Evolutionary conservation across 164 flowering plant genomes (phyloP).

Genomic region (Taxillus chinensis): DNA sequence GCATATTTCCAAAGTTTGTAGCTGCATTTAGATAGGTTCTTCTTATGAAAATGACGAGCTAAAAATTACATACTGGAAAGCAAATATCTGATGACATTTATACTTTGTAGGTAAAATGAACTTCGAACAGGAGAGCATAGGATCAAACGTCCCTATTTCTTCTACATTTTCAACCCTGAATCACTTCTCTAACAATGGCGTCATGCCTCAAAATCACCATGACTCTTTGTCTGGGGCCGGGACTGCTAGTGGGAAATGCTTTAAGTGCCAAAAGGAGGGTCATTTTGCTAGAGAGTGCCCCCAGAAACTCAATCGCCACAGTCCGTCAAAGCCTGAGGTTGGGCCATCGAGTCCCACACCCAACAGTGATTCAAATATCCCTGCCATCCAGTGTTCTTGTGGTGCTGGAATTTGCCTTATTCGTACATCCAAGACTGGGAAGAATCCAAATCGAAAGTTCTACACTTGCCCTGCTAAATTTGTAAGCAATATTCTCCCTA

Average conservation of each 20-base stretch:
- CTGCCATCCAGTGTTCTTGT: slow-evolving; percentile 14
- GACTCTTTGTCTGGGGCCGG: neutral
- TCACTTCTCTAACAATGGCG: neutral
- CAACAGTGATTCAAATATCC: neutral
- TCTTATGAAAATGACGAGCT: too few relatives aligned
- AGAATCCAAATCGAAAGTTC: slow-evolving; percentile 17
- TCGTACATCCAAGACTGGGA: neutral
- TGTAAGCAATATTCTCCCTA: slow-evolving; percentile 2
- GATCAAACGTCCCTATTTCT: neutral
- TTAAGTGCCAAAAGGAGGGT: neutral
- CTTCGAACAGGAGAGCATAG: neutral
- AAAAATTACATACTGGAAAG: neutral
- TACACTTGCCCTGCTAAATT: slow-evolving; percentile 13
- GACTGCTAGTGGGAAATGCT: neutral
- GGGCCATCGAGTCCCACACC: neutral
- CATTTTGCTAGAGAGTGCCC: slow-evolving; percentile 11
- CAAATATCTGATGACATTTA: neutral
- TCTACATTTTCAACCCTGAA: too few relatives aligned
- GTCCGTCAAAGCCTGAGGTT: neutral
- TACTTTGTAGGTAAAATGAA: neutral
- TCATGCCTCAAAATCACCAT: neutral
- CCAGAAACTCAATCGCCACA: neutral
- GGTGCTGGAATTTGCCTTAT: slow-evolving; percentile 15
- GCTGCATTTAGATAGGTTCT: too few relatives aligned
- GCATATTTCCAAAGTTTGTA: too few relatives aligned